phyloP scores from a whole-genome alignment of 1,284 basidiomycete genomes.

The Malassezia yamatoensis region DNA sequence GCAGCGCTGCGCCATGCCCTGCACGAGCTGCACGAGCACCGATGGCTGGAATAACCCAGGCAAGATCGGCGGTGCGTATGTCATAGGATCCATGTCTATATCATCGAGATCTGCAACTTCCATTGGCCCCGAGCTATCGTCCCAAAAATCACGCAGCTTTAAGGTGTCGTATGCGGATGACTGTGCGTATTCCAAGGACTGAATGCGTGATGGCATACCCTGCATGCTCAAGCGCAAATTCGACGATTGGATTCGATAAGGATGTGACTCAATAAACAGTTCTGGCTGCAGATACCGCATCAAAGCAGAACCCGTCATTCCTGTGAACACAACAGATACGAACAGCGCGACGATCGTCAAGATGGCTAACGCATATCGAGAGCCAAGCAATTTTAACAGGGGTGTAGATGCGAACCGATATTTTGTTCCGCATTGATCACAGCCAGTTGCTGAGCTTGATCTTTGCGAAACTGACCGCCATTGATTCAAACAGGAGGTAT shows the following conservation, averaged over 20 bases:
- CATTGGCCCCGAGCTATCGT: background rate
- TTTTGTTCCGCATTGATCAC: constrained; percentile 39
- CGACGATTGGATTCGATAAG: constrained; percentile 3
- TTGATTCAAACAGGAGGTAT: constrained; percentile 35
- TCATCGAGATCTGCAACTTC: background rate
- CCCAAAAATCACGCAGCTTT: background rate
- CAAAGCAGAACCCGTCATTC: constrained; percentile 18
- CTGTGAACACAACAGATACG: constrained; percentile 23
- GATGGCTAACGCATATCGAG: constrained; percentile 21
- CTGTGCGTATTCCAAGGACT: background rate
- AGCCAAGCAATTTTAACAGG: constrained; percentile 28
- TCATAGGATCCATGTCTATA: background rate
- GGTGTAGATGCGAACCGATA: constrained; percentile 30
- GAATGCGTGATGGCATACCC: background rate
- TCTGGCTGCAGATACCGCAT: constrained; percentile 22
- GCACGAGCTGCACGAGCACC: constrained; percentile 10
- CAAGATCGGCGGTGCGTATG: background rate
- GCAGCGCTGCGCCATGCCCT: constrained; percentile 12
- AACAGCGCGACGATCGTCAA: constrained; percentile 26
- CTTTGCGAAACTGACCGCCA: constrained; percentile 30
- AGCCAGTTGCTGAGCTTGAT: constrained; percentile 23
- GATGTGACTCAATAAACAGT: constrained; percentile 5
- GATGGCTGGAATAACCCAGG: constrained; percentile 10
- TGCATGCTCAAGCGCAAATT: background rate
- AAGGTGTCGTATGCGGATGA: background rate